Base-by-base conservation (phyloP, 202 grass and related monocot genomes). In the Elaeis oleifera region DNA sequence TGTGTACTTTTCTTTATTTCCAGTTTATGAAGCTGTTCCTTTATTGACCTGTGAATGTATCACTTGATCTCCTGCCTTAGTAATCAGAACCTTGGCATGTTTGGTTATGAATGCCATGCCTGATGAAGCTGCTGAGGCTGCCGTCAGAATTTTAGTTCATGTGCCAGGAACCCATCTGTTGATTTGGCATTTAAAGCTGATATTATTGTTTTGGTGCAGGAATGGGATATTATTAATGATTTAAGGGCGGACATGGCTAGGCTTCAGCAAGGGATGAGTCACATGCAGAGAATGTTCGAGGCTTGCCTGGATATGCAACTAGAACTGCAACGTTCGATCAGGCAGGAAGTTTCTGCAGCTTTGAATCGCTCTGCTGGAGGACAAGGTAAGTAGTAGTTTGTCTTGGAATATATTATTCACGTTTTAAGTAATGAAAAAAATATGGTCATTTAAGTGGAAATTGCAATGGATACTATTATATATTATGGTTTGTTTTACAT, bases 291-390 rank as follows among this genome's bases (percentile, higher is more conserved):
- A 70, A 84, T 86, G 88, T 56, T 99, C 72, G 94, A 99, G 60
- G 85, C 94, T 5, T 99, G 88, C 80, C 87, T 99, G 94, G 88
- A 99, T 64, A 89, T 99, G 94, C 94, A 99, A 68, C 80, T 99
- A 18, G 94, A 99, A 26, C 57, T 99, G 61, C 94, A 99, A 59
- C 88, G 94, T 50, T 94, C 94, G 1, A 85, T 99, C 26, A 83
- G 88, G 51, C 94, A 99, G 77, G 94, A 99, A 85, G 94, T 99
- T 5, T 89, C 94, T 49, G 94, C 88, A 6, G 88, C 94, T 67
- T 67, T 99, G 75, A 99, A 94, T 73, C 75, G 88, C 60, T 84
- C 72, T 51, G 44, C 58, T 18, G 94, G 94, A 59, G 48, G 77
- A 70, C 74, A 82, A 89, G 85, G 94, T 97, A 63, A 44, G 44